Percentiles rank a stretch among this genome's conserved stretches.
These are phyloP conservation scores for Entelexis paramagnoliae DNA, from an alignment of 1,139 yeast genomes.

Conservation along the genomic window DNA sequence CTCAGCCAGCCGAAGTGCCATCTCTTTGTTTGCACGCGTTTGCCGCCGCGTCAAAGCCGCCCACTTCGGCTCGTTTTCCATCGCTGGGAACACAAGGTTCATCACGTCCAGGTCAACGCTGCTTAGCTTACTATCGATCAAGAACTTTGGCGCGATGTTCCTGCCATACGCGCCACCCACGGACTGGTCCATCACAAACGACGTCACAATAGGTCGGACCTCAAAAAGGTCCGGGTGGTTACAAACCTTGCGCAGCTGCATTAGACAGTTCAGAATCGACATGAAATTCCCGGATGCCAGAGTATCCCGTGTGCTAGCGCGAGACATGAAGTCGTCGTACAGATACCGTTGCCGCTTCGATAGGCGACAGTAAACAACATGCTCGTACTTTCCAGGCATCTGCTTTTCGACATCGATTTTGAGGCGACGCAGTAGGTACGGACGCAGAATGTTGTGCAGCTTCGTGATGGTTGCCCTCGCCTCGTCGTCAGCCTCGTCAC, in stretches of 20 bases:
- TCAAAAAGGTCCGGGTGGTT: slow-evolving; percentile 96
- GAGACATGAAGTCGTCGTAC: slow-evolving; percentile 94
- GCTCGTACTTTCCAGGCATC: slow-evolving; percentile 98
- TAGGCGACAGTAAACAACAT: slow-evolving; percentile 79
- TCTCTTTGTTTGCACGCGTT: slow-evolving; percentile 46
- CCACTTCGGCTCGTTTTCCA: slow-evolving; percentile 32
- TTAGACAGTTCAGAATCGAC: slow-evolving; percentile 90
- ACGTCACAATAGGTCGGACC: slow-evolving; percentile 87
- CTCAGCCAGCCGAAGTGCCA: slow-evolving; percentile 14
- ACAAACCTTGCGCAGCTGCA: slow-evolving; percentile 96
- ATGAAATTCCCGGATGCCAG: slow-evolving; percentile 89
- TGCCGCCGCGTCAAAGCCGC: slow-evolving; percentile 38
- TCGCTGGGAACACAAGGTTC: slow-evolving; percentile 48
- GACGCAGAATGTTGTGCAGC: slow-evolving; percentile 86
- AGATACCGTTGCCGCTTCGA: slow-evolving; percentile 86
- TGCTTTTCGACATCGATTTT: slow-evolving; percentile 97
- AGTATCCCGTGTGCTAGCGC: slow-evolving; percentile 92
- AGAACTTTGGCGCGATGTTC: slow-evolving; percentile 24
- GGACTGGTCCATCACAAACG: slow-evolving; percentile 63
- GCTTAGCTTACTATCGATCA: neutral
- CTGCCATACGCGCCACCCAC: slow-evolving; percentile 45
- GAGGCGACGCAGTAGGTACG: slow-evolving; percentile 79
- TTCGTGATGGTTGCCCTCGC: slow-evolving; percentile 78
- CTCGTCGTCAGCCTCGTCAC: slow-evolving; percentile 54
- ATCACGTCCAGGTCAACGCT: slow-evolving; percentile 37